These are phyloP conservation scores for Austroboletus niveus DNA, from an alignment of 1,284 basidiomycete genomes.

Conservation along the genomic window DNA sequence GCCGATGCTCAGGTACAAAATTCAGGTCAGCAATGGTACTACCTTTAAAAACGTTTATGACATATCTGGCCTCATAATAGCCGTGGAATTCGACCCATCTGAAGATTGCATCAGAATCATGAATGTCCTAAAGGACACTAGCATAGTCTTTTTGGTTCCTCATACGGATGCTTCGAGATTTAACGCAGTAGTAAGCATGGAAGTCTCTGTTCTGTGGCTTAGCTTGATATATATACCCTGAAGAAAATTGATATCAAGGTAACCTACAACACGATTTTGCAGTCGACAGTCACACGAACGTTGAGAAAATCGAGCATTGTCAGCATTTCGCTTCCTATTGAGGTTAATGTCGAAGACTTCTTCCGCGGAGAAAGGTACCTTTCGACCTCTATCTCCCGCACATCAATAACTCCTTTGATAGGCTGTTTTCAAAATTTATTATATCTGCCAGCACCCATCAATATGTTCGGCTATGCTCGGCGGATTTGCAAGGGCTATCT, in stretches of 20 bases:
- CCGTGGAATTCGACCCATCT: slow-evolving; percentile 32
- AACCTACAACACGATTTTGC: slow-evolving; percentile 58
- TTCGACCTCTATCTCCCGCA: not conserved
- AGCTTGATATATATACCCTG: slow-evolving; percentile 3
- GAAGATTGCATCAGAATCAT: slow-evolving; percentile 47
- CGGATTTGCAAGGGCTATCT: slow-evolving; percentile 46
- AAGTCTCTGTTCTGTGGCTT: not conserved
- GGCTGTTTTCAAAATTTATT: slow-evolving; percentile 78
- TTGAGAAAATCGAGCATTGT: slow-evolving; percentile 54
- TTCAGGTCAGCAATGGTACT: slow-evolving; percentile 31
- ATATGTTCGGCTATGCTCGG: slow-evolving; percentile 64
- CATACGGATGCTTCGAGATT: slow-evolving; percentile 60
- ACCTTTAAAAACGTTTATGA: slow-evolving; percentile 11
- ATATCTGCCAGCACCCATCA: slow-evolving; percentile 72
- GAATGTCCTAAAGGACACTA: slow-evolving; percentile 44
- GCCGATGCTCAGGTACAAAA: slow-evolving; percentile 42
- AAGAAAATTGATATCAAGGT: slow-evolving; percentile 64
- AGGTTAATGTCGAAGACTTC: slow-evolving; percentile 85
- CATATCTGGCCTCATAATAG: slow-evolving; percentile 8
- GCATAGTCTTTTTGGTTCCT: slow-evolving; percentile 53
- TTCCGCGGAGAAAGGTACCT: slow-evolving; percentile 67
- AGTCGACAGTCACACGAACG: slow-evolving; percentile 51
- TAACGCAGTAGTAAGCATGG: slow-evolving; percentile 49
- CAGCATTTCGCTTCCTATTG: slow-evolving; percentile 67
- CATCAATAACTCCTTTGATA: slow-evolving; percentile 29